phyloP scores from a whole-genome alignment of 1,284 basidiomycete genomes.

The Leccinum solheimii region DNA sequence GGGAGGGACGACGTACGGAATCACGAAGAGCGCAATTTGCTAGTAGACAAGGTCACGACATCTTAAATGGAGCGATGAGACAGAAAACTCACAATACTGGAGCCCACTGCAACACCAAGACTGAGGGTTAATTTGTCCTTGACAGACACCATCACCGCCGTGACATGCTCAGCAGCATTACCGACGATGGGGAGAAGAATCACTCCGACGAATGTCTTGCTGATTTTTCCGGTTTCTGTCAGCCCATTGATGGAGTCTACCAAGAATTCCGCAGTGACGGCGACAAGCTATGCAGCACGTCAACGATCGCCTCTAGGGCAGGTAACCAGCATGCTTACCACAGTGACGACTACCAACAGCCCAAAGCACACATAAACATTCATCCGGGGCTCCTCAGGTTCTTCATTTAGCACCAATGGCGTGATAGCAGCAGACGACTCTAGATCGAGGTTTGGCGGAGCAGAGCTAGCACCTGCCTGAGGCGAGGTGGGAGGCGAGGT shows the following conservation, averaged over 20 bases:
- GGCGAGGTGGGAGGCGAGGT: conserved; percentile 21
- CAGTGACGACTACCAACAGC: conserved; percentile 62
- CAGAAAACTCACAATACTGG: conserved; percentile 68
- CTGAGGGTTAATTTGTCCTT: conserved; percentile 75
- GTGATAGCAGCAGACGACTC: conserved; percentile 10
- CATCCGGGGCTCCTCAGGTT: conserved; percentile 60
- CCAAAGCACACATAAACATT: conserved; percentile 51
- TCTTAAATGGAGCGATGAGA: neutral
- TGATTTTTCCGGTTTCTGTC: conserved; percentile 53
- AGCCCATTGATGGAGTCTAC: conserved; percentile 76
- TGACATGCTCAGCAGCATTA: conserved; percentile 75
- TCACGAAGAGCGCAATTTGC: conserved; percentile 90
- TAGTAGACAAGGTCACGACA: conserved; percentile 31
- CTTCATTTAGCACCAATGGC: conserved; percentile 33
- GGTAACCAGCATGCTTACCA: conserved; percentile 43
- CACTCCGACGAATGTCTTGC: conserved; percentile 79
- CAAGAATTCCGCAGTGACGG: conserved; percentile 79
- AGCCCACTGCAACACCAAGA: conserved; percentile 86
- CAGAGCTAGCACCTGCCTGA: neutral
- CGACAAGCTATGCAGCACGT: conserved; percentile 47
- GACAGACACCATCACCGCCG: conserved; percentile 80
- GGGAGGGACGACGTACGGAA: conserved; percentile 61
- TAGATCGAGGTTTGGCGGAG: conserved; percentile 2
- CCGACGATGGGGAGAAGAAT: conserved; percentile 87
- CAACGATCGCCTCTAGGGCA: neutral